Base-by-base conservation (phyloP, 2,329 filamentous ascomycete species). In the Chalaropsis ovoidea region DNA sequence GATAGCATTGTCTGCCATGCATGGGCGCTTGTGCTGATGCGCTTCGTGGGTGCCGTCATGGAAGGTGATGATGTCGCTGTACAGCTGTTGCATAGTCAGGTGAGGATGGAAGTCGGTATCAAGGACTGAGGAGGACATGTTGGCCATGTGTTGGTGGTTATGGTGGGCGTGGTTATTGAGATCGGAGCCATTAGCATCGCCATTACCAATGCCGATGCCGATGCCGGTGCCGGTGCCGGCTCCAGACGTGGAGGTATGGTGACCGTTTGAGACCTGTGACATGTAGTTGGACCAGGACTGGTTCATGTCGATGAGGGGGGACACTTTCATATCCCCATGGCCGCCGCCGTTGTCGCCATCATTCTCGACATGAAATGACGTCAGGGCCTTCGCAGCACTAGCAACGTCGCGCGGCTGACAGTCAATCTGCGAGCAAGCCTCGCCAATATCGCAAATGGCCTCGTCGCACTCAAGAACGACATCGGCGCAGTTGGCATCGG, bases 401-500 rank as follows among this genome's bases (percentile, higher is more conserved):
- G 67, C 65, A 39, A 68, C 60, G 4, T 61, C 58, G 15, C 61
- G 60, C 22, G 63, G 52, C 43, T 67, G 67, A 22, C 68, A 69
- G 19, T 64, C 49, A 56, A 63, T 41, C 17, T 66, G 39, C 24
- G 67, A 64, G 62, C 68, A 70, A 1, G 64, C 47, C 10, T 61
- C 49, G 42, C 61, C 52, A 15, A 71, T 69, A 42, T 73, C 71
- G 27, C 66, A 67, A 42, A 64, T 35, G 7, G 24, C 24, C 39
- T 68, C 67, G n/a, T 58, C 47, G 31, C 66, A 68, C n/a, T 65
- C 67, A 43, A 64, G 22, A 41, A 67, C 43, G 8, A 58, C 68
- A 69, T 35, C 65, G 31, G 73, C 67, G 67, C 76, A 77, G 66
- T 72, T 70, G 45, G 76, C 72, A 69, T 77, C 74, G 63, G 76